These are phyloP conservation scores for Curvularia hawaiiensis DNA, from an alignment of 2,329 filamentous ascomycete genomes.

Conservation along the genomic window DNA sequence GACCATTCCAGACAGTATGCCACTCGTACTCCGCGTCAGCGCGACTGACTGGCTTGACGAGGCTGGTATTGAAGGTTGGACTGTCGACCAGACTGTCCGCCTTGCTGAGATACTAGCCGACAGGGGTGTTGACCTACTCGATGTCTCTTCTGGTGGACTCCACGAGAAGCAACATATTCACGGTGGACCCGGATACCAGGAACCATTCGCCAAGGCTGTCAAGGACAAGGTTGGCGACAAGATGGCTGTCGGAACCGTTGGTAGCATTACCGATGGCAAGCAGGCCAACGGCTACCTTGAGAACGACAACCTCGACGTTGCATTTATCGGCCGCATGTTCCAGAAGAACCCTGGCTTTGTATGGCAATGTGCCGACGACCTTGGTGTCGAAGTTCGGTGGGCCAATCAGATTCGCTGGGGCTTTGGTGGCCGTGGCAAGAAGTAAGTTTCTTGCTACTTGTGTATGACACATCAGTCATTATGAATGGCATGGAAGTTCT, in stretches of 20 bases:
- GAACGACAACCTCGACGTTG: conserved; percentile 64
- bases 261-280: conserved; percentile 71
- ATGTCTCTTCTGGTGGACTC: conserved; percentile 80
- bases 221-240: conserved; percentile 75
- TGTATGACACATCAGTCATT: neutral
- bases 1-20: conserved; percentile 69
- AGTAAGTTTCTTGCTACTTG: conserved; percentile 28
- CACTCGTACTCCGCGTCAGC: conserved; percentile 74
- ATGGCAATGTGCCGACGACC: conserved; percentile 71
- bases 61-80: conserved; percentile 68
- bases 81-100: conserved; percentile 64
- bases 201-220: conserved; percentile 71
- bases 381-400: conserved; percentile 73
- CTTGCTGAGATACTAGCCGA: conserved; percentile 71
- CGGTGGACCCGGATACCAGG: conserved; percentile 71
- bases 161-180: conserved; percentile 65
- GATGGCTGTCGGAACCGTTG: conserved; percentile 75
- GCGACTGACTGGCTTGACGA: conserved; percentile 77
- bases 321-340: conserved; percentile 76
- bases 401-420: conserved; percentile 73
- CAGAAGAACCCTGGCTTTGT: conserved; percentile 82
- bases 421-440: conserved; percentile 56
- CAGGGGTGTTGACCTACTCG: conserved; percentile 79
- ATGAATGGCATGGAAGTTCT: neutral
- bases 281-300: conserved; percentile 58